These are phyloP conservation scores for Nakazawaea ernobii DNA, from an alignment of 805 yeast genomes.

Conservation along the genomic window DNA sequence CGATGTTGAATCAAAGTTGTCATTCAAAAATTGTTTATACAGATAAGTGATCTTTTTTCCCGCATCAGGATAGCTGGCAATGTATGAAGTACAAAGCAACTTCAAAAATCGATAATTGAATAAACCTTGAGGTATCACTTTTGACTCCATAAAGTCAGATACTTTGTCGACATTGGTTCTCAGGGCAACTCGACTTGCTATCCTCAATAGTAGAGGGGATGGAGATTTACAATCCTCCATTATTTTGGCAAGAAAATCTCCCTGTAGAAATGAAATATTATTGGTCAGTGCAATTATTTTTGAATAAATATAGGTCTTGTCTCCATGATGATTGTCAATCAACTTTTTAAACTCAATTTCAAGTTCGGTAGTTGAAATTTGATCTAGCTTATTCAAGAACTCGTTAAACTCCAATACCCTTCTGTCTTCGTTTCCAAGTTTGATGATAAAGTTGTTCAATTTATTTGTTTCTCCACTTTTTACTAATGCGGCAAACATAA, in stretches of 20 bases:
- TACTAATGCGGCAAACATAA: not conserved
- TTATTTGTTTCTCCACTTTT: not conserved
- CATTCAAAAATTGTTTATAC: not conserved
- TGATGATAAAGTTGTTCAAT: slow-evolving; percentile 1
- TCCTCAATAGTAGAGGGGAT: not conserved
- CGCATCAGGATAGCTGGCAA: slow-evolving; percentile 2
- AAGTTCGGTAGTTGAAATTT: not conserved
- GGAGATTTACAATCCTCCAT: too few relatives aligned
- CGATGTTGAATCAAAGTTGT: not conserved
- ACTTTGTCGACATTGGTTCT: not conserved
- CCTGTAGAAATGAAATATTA: too few relatives aligned
- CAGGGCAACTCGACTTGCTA: not conserved
- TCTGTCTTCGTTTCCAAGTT: not conserved
- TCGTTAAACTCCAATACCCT: slow-evolving; percentile 4
- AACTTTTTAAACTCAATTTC: not conserved
- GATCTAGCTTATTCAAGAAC: not conserved
- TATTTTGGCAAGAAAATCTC: too few relatives aligned
- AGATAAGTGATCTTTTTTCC: not conserved
- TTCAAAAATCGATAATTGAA: slow-evolving; percentile 4
- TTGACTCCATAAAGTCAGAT: not conserved
- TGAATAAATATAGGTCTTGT: not conserved
- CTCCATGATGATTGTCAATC: not conserved
- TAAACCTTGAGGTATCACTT: not conserved
- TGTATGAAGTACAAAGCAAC: not conserved
- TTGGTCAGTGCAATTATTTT: not conserved